phyloP scores from a whole-genome alignment of 768 basidiomycete genomes.

The Rhodotorula paludigena region DNA sequence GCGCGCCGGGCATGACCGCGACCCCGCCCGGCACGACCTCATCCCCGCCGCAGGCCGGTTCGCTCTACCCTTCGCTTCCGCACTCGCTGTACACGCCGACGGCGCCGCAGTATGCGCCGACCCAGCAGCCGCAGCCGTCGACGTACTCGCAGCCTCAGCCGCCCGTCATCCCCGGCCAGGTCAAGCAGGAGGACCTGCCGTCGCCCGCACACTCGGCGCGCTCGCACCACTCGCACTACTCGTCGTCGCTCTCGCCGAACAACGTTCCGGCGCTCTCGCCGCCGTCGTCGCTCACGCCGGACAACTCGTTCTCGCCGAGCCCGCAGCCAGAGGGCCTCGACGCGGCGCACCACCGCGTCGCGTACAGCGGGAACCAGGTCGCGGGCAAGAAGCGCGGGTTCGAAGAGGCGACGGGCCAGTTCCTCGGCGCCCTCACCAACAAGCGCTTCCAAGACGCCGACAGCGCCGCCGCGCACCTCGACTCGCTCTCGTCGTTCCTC shows the following conservation, averaged over 20 bases:
- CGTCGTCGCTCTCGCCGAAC: constrained; percentile 30
- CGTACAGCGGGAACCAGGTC: not conserved
- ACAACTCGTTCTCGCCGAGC: constrained; percentile 36
- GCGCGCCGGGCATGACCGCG: not conserved
- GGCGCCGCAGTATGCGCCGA: not conserved
- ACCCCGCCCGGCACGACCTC: constrained; percentile 15
- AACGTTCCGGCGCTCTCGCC: constrained; percentile 34
- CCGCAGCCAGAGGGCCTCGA: constrained; percentile 23
- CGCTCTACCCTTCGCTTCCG: constrained; percentile 28
- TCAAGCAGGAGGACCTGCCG: constrained; percentile 20
- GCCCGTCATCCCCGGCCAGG: not conserved
- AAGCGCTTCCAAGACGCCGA: constrained; percentile 33
- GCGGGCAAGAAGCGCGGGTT: constrained; percentile 39
- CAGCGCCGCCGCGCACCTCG: constrained; percentile 21
- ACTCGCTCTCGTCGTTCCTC: constrained; percentile 28
- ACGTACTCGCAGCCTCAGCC: not conserved
- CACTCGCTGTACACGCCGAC: not conserved
- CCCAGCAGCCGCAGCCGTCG: not conserved
- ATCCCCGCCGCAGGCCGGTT: not conserved
- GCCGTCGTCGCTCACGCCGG: constrained; percentile 24
- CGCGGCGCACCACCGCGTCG: not conserved
- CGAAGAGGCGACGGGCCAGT: constrained; percentile 30
- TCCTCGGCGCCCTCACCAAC: constrained; percentile 30
- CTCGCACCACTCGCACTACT: constrained; percentile 22
- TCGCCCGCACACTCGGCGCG: constrained; percentile 18